phyloP scores from a whole-genome alignment of 148 eudicot species.

The Talinum fruticosum region DNA sequence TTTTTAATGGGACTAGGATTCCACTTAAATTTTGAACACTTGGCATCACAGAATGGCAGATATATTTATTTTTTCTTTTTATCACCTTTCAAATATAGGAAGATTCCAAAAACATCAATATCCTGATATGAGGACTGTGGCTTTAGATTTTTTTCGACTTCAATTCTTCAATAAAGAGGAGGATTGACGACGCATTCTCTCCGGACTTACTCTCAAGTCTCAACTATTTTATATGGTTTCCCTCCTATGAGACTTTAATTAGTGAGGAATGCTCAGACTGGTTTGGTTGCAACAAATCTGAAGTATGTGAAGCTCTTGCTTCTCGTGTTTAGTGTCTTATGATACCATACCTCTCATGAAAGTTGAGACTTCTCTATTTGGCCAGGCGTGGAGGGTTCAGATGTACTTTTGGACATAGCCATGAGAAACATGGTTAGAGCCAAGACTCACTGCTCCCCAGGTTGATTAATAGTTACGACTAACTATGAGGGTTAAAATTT shows the following conservation, averaged over 20 bases:
- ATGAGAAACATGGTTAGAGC: not conserved
- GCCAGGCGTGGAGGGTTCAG: not conserved
- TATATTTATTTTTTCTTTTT: too few relatives aligned
- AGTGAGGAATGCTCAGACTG: not conserved
- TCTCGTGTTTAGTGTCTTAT: not conserved
- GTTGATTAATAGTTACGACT: not conserved
- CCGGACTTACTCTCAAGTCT: not conserved
- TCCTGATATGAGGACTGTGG: not conserved
- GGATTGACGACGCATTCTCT: not conserved
- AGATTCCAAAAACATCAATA: not conserved
- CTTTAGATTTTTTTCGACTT: not conserved
- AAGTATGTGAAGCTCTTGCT: not conserved
- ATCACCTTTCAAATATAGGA: not conserved
- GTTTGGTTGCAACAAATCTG: not conserved
- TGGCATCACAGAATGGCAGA: not conserved
- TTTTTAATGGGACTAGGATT: not conserved
- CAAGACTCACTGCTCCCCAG: not conserved
- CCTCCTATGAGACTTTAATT: not conserved
- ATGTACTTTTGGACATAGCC: not conserved
- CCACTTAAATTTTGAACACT: not conserved
- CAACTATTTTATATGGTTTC: not conserved
- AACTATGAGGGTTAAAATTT: not conserved
- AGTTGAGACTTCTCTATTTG: not conserved
- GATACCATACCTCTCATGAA: not conserved
- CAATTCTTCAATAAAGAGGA: not conserved